Base-by-base conservation (phyloP, 169 alveolate genomes). In the Cryptosporidium baileyi region DNA sequence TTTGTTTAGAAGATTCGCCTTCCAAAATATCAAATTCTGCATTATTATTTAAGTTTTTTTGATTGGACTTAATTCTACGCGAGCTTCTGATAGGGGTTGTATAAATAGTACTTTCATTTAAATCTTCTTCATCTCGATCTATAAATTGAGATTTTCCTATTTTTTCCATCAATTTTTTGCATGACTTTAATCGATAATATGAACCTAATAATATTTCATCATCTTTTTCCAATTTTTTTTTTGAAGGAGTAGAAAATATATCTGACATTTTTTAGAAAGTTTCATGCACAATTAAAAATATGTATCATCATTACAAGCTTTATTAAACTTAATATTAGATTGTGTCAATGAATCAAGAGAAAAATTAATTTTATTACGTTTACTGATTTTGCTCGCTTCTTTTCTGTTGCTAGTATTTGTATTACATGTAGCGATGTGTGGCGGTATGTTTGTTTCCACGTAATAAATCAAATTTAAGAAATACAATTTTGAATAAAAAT, bases 1-100 rank as follows among this genome's bases (percentile, higher is more conserved):
- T 51, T 47, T 28, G 15, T 4, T 22, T 9, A 8, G 28, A 19
- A 15, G 81, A 28, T 5, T 61, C 13, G 22, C 34, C 6, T 2
- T 65, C 81, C 36, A 65, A 30, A 19, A 26, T 13, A 41, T 43
- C 9, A 11, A 43, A 36, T 59, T 57, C 67, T 34, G 30, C 57
- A 9, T 4, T 0, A 24, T 22, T 0, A 57, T 22, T 47, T 30
- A 11, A 4, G n/a, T 19, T 9, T n/a, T 30, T 47, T 61, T 36
- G 26, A 28, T 38, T 44, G 4, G 41, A 26, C 22, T 32, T 36
- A 22, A 74, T 74, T 57, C 85, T 51, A 8, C 85, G 17, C 17
- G 85, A 74, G 41, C 85, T 74, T 22, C 85, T 51, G 8, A 74
- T 26, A 19, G 85, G 85, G 13, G 85, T 74, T 57, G 67, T 51